Conservation (phyloP, 2,329 filamentous ascomycete species). For the Pseudogymnoascus sp. region DNA sequence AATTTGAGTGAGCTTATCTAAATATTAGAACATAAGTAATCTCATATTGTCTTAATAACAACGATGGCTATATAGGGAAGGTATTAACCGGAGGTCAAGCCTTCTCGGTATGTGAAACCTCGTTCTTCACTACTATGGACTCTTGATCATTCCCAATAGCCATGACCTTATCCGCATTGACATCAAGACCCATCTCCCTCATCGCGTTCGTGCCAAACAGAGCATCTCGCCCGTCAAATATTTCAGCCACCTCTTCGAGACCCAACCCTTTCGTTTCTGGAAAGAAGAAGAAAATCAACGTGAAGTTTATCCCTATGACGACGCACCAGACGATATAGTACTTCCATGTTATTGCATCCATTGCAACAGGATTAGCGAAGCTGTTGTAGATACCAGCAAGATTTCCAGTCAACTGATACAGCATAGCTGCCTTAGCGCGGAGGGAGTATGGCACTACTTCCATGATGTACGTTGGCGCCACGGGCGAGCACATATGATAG, state of each 20-base stretch:
- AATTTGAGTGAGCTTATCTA: no score
- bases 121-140: background rate
- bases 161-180: slow-evolving; percentile 4
- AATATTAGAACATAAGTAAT: no score
- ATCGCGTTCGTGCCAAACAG: slow-evolving; percentile 7
- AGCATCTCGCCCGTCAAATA: slow-evolving; percentile 14
- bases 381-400: slow-evolving; percentile 22
- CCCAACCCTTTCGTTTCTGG: slow-evolving; percentile 56
- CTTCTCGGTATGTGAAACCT: slow-evolving; percentile 7
- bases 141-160: background rate
- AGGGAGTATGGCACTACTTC: slow-evolving; percentile 35
- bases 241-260: slow-evolving; percentile 51
- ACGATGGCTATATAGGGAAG: background rate
- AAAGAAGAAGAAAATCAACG: slow-evolving; percentile 55
- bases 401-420: slow-evolving; percentile 27
- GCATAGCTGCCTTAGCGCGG: slow-evolving; percentile 26
- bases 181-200: slow-evolving; percentile 6
- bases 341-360: slow-evolving; percentile 17
- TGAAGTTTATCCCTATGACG: slow-evolving; percentile 17
- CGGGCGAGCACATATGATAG: slow-evolving; percentile 33
- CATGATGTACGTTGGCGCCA: slow-evolving; percentile 38
- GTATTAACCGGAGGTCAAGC: background rate
- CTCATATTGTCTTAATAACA: background rate
- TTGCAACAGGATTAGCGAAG: slow-evolving; percentile 15
- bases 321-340: slow-evolving; percentile 12